Conservation (phyloP, 345 rosid genomes). For the Acer yangbiense region DNA sequence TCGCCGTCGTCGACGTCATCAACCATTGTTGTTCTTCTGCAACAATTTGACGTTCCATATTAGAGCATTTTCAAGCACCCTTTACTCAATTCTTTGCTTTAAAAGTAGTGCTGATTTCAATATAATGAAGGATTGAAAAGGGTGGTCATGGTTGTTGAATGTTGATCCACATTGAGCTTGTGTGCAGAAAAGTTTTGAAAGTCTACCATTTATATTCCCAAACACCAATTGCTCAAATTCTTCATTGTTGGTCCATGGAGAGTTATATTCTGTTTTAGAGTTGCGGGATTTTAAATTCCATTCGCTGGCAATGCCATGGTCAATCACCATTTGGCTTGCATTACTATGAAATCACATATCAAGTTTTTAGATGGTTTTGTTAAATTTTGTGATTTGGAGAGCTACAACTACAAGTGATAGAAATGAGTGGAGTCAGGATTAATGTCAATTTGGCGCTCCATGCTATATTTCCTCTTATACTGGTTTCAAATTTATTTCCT, state of each 20-base stretch:
- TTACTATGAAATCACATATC: conserved; percentile 8
- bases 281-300: conserved; percentile 8
- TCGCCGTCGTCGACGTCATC: neutral
- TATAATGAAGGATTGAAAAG: neutral
- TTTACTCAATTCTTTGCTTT: conserved; percentile 7
- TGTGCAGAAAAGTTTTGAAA: conserved; percentile 3
- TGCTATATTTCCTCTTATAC: conserved; percentile 33
- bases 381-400: conserved; percentile 24
- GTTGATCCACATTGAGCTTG: neutral
- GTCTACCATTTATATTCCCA: neutral
- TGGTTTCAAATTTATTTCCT: conserved; percentile 35
- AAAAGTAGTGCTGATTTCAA: too few relatives aligned
- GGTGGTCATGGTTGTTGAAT: too few relatives aligned
- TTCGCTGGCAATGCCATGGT: too few relatives aligned
- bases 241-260: conserved; percentile 9
- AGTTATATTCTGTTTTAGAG: conserved; percentile 20
- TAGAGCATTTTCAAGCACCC: conserved; percentile 10
- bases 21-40: conserved; percentile 8
- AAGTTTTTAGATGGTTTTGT: conserved; percentile 19
- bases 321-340: conserved; percentile 8
- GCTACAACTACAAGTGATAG: conserved; percentile 14
- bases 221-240: neutral
- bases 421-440: conserved; percentile 38
- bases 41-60: conserved; percentile 5
- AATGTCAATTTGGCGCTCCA: conserved; percentile 30